Evolutionary conservation across 2,329 filamentous ascomycete genomes (phyloP).

Genomic region (Pseudogymnoascus verrucosus): DNA sequence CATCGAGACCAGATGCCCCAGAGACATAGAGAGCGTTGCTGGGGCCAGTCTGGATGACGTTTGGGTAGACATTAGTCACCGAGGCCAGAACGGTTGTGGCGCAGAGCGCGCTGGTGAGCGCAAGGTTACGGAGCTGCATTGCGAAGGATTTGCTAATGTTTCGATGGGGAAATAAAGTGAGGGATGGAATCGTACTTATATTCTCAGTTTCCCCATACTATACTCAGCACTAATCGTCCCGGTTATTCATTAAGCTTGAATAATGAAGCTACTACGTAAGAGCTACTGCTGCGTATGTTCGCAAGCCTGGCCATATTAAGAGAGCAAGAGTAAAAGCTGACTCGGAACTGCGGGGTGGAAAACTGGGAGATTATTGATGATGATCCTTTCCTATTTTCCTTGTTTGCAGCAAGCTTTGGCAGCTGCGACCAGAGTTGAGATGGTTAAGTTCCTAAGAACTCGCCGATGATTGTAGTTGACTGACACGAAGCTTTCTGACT

Average conservation of each 20-base stretch:
- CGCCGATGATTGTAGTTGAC: neutral
- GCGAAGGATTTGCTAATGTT: neutral
- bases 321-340: neutral
- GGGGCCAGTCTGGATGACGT: neutral
- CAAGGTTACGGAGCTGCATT: neutral
- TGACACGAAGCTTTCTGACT: conserved; percentile 2
- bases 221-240: neutral
- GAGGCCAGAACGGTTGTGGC: neutral
- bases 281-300: neutral
- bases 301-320: neutral
- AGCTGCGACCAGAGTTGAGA: neutral
- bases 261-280: neutral
- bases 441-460: neutral
- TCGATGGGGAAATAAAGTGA: neutral
- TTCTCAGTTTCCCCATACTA: neutral
- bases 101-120: neutral
- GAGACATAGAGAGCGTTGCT: neutral
- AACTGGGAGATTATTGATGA: neutral
- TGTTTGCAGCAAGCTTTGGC: neutral
- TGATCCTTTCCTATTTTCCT: neutral
- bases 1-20: conserved; percentile 12
- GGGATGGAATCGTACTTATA: neutral
- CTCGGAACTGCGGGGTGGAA: neutral
- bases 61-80: neutral
- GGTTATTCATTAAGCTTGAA: neutral